Percentiles rank a stretch among this genome's conserved stretches.
These are phyloP conservation scores for Curvularia eragrostidis DNA, from an alignment of 2,329 filamentous ascomycete species.

Conservation along the genomic window DNA sequence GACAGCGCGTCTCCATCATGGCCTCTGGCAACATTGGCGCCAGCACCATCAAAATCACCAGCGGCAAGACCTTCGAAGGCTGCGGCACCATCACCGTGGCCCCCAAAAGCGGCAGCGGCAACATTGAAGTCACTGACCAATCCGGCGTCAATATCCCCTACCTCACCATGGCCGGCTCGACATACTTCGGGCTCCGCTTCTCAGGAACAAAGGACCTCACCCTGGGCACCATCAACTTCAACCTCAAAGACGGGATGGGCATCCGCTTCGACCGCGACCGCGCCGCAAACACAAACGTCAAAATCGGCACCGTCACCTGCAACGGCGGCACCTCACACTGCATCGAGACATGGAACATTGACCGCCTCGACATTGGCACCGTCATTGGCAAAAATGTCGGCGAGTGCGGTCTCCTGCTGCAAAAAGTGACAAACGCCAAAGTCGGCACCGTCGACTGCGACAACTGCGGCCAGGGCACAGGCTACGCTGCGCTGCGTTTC, in stretches of 20 bases:
- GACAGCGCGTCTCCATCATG: slow-evolving; percentile 62
- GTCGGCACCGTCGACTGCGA: slow-evolving; percentile 64
- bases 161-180: slow-evolving; percentile 63
- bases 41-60: slow-evolving; percentile 59
- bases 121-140: slow-evolving; percentile 61
- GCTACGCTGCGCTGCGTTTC: slow-evolving; percentile 64
- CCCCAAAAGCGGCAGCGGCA: slow-evolving; percentile 55
- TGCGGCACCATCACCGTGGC: slow-evolving; percentile 63
- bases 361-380: slow-evolving; percentile 59
- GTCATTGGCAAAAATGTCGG: slow-evolving; percentile 63
- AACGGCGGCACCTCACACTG: slow-evolving; percentile 63
- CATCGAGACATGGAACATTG: slow-evolving; percentile 67
- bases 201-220: slow-evolving; percentile 58
- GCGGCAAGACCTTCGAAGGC: slow-evolving; percentile 65
- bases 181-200: slow-evolving; percentile 65
- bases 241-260: slow-evolving; percentile 61
- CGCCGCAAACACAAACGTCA: slow-evolving; percentile 61
- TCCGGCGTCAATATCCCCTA: slow-evolving; percentile 62
- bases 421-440: slow-evolving; percentile 60
- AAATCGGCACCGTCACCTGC: slow-evolving; percentile 60
- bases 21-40: slow-evolving; percentile 64
- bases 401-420: slow-evolving; percentile 64
- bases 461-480: slow-evolving; percentile 61
- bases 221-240: slow-evolving; percentile 62
- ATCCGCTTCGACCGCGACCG: slow-evolving; percentile 65